Percentiles rank a stretch among this genome's conserved stretches.
Evolutionary conservation across 805 yeast genomes (phyloP).

Genomic region (Yamadazyma philogaea): DNA sequence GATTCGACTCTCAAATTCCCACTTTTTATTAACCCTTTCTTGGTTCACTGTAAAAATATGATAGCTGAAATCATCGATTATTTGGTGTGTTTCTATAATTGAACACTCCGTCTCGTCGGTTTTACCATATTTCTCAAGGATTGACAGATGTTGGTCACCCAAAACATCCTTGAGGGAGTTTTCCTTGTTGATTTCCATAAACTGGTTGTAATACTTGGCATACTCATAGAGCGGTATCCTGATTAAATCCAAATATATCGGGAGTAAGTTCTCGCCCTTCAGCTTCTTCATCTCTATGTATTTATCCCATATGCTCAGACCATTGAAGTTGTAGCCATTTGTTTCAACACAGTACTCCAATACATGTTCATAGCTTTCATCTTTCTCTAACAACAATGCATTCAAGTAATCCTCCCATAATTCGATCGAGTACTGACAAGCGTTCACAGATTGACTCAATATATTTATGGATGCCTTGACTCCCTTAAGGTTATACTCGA

Average conservation of each 20-base stretch:
- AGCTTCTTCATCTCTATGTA: constrained; percentile 37
- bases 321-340: constrained; percentile 69
- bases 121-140: constrained; percentile 23
- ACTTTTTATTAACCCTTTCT: constrained; percentile 51
- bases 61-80: constrained; percentile 44
- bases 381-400: constrained; percentile 39
- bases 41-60: constrained; percentile 47
- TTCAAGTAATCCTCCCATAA: constrained; percentile 67
- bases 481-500: constrained; percentile 58
- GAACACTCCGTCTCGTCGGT: constrained; percentile 23
- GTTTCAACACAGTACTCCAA: constrained; percentile 19
- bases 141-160: constrained; percentile 15
- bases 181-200: constrained; percentile 36
- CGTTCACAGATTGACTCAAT: constrained; percentile 43
- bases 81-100: constrained; percentile 35
- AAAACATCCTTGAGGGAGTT: constrained; percentile 29
- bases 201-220: constrained; percentile 64
- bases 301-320: constrained; percentile 83
- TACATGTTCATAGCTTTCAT: constrained; percentile 4
- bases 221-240: constrained; percentile 81
- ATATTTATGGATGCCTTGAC: constrained; percentile 46
- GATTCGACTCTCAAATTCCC: constrained; percentile 71
- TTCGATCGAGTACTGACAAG: constrained; percentile 58
- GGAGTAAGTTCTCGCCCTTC: constrained; percentile 31
- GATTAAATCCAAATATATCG: constrained; percentile 45